Conservation (phyloP, 179 eudicot species). For the Spergularia azorica region DNA sequence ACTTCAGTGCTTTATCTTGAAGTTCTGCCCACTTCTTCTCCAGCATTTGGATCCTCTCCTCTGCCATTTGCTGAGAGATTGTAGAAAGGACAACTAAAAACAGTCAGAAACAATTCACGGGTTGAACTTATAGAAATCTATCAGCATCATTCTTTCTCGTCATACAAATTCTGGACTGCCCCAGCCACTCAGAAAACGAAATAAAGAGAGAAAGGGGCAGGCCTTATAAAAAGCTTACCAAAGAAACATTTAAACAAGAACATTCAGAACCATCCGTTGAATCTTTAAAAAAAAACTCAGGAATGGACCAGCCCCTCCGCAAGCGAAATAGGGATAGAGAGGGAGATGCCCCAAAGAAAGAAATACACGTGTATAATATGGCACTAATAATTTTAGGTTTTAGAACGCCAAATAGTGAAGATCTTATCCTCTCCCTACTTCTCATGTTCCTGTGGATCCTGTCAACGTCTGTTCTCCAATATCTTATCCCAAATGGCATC, state of each 20-base stretch:
- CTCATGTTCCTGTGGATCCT: neutral
- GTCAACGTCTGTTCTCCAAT: neutral
- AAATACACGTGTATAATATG: neutral
- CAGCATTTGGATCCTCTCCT: conserved; percentile 61
- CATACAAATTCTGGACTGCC: neutral
- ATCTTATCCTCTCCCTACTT: neutral
- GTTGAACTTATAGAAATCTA: neutral
- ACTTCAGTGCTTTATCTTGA: conserved; percentile 73
- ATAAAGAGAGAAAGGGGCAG: too few relatives aligned
- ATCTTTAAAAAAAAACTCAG: too few relatives aligned
- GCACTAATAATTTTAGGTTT: neutral
- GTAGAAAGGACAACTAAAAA: neutral
- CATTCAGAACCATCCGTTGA: too few relatives aligned
- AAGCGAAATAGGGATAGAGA: too few relatives aligned
- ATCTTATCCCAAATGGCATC: neutral
- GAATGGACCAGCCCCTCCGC: too few relatives aligned
- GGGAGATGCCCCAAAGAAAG: neutral
- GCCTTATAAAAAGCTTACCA: too few relatives aligned
- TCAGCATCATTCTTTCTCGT: neutral
- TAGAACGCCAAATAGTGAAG: neutral
- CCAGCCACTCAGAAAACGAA: too few relatives aligned
- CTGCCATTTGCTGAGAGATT: conserved; percentile 48
- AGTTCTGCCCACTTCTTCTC: conserved; percentile 78
- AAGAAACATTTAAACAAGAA: too few relatives aligned
- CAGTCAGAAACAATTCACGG: neutral